These are phyloP conservation scores for Musa schizocarpa DNA, from an alignment of 176 grass and related monocot species.

Conservation along the genomic window DNA sequence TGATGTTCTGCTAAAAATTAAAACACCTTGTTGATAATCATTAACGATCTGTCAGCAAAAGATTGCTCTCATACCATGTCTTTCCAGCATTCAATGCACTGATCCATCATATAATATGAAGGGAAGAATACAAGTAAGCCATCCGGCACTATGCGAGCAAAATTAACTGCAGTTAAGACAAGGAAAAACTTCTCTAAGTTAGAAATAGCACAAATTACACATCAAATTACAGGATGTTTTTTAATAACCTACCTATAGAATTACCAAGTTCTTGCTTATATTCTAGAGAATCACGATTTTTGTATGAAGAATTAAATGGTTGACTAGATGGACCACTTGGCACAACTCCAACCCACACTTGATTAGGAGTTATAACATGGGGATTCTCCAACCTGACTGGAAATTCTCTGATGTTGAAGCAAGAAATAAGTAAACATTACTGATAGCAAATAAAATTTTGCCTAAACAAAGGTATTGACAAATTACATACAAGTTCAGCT, in stretches of 20 bases:
- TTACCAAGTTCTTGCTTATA: slow-evolving; percentile 96
- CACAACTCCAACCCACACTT: slow-evolving; percentile 89
- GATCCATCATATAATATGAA: slow-evolving; percentile 98
- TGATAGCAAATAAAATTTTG: slow-evolving; percentile 12
- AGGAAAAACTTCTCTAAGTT: neutral
- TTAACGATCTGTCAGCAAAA: slow-evolving; percentile 9
- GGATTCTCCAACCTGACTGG: slow-evolving; percentile 95
- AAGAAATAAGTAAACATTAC: slow-evolving; percentile 22
- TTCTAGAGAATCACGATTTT: slow-evolving; percentile 62
- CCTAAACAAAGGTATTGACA: slow-evolving; percentile 10
- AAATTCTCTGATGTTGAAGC: slow-evolving; percentile 57
- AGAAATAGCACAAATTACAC: slow-evolving; percentile 8
- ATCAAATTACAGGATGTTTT: slow-evolving; percentile 5
- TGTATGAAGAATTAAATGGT: slow-evolving; percentile 89
- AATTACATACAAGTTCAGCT: slow-evolving; percentile 77
- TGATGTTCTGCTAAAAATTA: neutral
- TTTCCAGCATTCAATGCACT: slow-evolving; percentile 94
- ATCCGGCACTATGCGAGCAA: slow-evolving; percentile 90
- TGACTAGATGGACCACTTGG: slow-evolving; percentile 80
- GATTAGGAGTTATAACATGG: slow-evolving; percentile 83
- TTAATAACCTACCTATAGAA: slow-evolving; percentile 53
- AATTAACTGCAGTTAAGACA: slow-evolving; percentile 57
- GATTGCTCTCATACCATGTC: slow-evolving; percentile 37
- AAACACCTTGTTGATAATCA: neutral
- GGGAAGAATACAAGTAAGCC: slow-evolving; percentile 95